Percentiles rank a stretch among this genome's conserved stretches.
Evolutionary conservation across 2,329 filamentous ascomycete genomes (phyloP).

Genomic region (Stagonosporopsis chrysanthemi): DNA sequence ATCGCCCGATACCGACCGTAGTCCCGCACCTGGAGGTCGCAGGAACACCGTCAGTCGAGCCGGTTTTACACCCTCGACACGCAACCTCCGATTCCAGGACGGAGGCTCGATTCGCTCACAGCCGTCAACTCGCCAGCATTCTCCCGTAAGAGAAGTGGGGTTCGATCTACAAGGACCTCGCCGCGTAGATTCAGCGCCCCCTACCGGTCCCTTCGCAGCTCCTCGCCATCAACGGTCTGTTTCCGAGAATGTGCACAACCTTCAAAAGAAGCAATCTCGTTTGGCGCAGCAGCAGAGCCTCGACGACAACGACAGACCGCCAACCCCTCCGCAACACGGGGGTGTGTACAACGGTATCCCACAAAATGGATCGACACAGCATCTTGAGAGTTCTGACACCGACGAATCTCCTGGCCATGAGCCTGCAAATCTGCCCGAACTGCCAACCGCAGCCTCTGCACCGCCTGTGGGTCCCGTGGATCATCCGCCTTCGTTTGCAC

Average conservation of each 20-base stretch:
- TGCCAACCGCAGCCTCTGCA: conserved; percentile 46
- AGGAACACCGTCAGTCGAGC: conserved; percentile 55
- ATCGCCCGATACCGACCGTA: conserved; percentile 44
- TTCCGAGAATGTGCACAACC: conserved; percentile 55
- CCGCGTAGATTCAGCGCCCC: conserved; percentile 55
- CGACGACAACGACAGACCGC: conserved; percentile 45
- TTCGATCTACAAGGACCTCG: conserved; percentile 41
- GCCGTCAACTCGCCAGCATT: conserved; percentile 54
- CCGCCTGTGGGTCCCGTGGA: conserved; percentile 76
- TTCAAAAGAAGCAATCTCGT: conserved; percentile 51
- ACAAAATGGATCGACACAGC: conserved; percentile 30
- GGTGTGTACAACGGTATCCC: conserved; percentile 22
- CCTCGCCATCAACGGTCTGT: conserved; percentile 57
- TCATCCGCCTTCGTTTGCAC: conserved; percentile 79
- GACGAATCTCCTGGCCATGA: conserved; percentile 41
- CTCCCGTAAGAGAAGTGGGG: conserved; percentile 47
- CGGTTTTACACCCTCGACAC: conserved; percentile 46
- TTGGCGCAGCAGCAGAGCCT: conserved; percentile 47
- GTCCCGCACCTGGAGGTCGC: conserved; percentile 48
- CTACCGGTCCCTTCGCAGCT: conserved; percentile 31
- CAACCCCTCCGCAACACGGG: conserved; percentile 53
- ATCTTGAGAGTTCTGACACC: conserved; percentile 41
- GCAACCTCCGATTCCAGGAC: conserved; percentile 54
- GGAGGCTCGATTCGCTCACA: conserved; percentile 52
- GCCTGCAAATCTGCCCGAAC: conserved; percentile 38